Base-by-base conservation (phyloP, 495 filamentous ascomycete species). In the Talaromyces wortmannii region DNA sequence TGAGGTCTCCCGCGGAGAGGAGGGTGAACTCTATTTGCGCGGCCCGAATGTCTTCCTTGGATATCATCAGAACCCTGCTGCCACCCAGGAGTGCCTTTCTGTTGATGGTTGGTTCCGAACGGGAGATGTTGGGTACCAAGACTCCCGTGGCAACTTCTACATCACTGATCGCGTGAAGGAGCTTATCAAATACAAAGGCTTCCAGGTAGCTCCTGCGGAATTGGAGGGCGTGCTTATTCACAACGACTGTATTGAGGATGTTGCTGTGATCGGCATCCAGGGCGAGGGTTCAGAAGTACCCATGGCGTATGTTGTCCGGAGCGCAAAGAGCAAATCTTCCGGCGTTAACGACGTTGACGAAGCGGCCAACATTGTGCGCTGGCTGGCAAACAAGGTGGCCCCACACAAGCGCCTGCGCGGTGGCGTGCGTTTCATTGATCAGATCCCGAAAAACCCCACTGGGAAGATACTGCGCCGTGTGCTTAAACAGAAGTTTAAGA, bases 181-280 rank as follows among this genome's bases (percentile, higher is more conserved):
- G 31, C 50, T 71, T 40, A 66, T 73, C 54, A 70, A 69, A 50
- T 73, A 68, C 52, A 76, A 77, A 42, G 68, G 68, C 18, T 87
- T 88, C 67, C 87, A 89, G 60, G 85, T 90, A 12, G 76, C 87
- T 3, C 87, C 87, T 0, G 86, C 89, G 5, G 88, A 92, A 60
- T 77, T 91, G 1, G 89, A 91, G 60, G 83, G 77, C 8, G 57
- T 84, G 6, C 71, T 92, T 2, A 56, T 83, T 4, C 70, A 73
- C 3, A 86, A 91, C 66, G 67, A 71, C 6, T 72, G 81, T 15
- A 73, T 94, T 29, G 73, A 79, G 4, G 89, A 94, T 60, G 85
- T 78, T 0, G 88, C 86, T 15, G 88, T 94, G 4, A 81, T 89
- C 46, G 86, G 87, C 0, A 73, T 91, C 12, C 69, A 77, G n/a